Percentiles rank a stretch among this genome's conserved stretches.
Conservation (phyloP, 768 basidiomycete genomes). For the Suillus subalutaceus region DNA sequence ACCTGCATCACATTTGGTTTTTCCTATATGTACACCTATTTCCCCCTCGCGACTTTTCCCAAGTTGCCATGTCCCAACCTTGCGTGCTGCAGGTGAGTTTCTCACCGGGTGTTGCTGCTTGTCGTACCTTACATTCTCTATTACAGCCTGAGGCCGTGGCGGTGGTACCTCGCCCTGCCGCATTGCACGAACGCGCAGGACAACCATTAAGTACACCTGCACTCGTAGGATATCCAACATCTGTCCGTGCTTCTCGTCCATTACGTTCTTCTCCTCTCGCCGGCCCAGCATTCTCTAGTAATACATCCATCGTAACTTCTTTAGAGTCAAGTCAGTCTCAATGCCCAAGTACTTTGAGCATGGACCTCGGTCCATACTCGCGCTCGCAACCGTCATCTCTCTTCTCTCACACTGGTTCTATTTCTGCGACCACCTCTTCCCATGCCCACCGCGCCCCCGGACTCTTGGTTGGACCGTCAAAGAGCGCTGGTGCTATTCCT, state of each 20-base stretch:
- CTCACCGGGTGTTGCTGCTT: not conserved
- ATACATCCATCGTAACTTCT: slow-evolving; percentile 24
- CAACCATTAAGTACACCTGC: slow-evolving; percentile 1
- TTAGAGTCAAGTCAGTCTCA: slow-evolving; percentile 22
- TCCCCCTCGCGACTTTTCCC: not conserved
- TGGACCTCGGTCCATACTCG: not conserved
- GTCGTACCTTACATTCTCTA: not conserved
- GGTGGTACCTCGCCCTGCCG: not conserved
- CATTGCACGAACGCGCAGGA: slow-evolving; percentile 1
- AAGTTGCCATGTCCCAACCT: slow-evolving; percentile 1
- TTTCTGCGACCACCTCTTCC: slow-evolving; percentile 25
- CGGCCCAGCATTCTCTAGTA: slow-evolving; percentile 26
- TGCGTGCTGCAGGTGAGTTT: not conserved
- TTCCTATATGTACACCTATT: slow-evolving; percentile 7
- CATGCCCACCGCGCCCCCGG: slow-evolving; percentile 4
- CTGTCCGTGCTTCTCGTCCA: slow-evolving; percentile 25
- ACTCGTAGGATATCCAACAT: not conserved
- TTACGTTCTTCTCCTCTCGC: slow-evolving; percentile 35
- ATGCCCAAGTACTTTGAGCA: slow-evolving; percentile 12
- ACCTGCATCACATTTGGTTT: not conserved
- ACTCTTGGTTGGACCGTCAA: not conserved
- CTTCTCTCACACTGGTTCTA: slow-evolving; percentile 18
- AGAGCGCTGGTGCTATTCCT: not conserved
- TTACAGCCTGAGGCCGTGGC: not conserved
- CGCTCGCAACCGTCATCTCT: slow-evolving; percentile 21